Conservation (phyloP, 805 yeast genomes). For the Wickerhamomyces silvicola region DNA sequence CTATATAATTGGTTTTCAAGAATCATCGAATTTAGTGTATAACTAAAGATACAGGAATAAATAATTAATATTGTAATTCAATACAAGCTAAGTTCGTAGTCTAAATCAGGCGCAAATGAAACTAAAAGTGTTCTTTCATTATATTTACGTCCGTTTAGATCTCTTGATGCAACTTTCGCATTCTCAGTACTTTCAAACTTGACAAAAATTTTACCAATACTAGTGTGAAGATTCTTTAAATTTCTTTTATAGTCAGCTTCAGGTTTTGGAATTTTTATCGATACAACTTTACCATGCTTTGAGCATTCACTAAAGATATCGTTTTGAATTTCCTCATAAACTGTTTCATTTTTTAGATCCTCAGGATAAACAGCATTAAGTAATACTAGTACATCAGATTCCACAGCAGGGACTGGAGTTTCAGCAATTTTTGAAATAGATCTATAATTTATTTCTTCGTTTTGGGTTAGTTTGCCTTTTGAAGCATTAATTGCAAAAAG, state of each 20-base stretch:
- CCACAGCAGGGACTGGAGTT: conserved; percentile 3
- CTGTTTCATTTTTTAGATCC: conserved; percentile 48
- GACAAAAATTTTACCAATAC: conserved; percentile 67
- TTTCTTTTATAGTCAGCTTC: conserved; percentile 35
- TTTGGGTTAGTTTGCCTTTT: conserved; percentile 21
- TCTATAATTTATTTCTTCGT: conserved; percentile 17
- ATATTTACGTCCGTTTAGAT: conserved; percentile 59
- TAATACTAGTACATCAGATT: conserved; percentile 51
- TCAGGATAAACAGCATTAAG: conserved; percentile 60
- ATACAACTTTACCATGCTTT: conserved; percentile 44
- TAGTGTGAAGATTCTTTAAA: conserved; percentile 40
- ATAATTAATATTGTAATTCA: conserved; percentile 1
- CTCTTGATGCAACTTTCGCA: conserved; percentile 49
- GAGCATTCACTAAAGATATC: conserved; percentile 46
- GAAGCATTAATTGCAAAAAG: conserved; percentile 35
- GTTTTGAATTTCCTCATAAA: conserved; percentile 40
- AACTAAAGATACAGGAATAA: too few relatives aligned
- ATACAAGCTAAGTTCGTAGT: conserved; percentile 37
- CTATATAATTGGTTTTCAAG: too few relatives aligned
- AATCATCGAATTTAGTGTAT: too few relatives aligned
- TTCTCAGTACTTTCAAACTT: conserved; percentile 47
- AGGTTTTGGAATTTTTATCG: conserved; percentile 59
- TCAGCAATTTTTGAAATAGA: conserved; percentile 13
- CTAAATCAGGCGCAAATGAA: conserved; percentile 52
- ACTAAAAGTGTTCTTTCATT: conserved; percentile 65